Conservation (phyloP, 75 land plant species). For the Chamaecyparis obtusa region DNA sequence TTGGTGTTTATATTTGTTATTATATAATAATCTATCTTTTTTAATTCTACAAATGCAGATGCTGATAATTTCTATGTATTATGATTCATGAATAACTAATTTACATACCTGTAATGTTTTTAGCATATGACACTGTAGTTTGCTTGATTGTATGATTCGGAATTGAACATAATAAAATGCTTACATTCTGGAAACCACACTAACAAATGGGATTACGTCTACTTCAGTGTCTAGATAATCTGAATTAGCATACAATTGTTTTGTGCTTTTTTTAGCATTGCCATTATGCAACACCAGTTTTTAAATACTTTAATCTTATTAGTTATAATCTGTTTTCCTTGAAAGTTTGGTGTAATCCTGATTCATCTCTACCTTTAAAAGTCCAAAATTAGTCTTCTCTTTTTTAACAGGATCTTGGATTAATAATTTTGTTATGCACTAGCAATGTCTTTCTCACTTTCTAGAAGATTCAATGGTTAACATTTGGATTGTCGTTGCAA, state of each 20-base stretch:
- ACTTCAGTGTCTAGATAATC: not conserved
- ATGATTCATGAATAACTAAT: not conserved
- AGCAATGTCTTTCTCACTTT: not conserved
- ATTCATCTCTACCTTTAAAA: not conserved
- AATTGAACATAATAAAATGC: not conserved
- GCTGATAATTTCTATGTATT: not conserved
- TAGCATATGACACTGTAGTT: not conserved
- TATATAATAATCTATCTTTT: not conserved
- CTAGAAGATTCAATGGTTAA: not conserved
- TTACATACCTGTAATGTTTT: not conserved
- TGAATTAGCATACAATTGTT: not conserved
- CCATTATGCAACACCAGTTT: too few species aligned
- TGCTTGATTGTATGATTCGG: not conserved
- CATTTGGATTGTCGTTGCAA: not conserved
- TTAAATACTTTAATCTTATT: too few species aligned
- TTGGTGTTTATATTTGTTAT: not conserved
- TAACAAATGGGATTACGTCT: not conserved
- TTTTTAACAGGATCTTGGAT: not conserved
- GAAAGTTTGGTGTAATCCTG: too few species aligned
- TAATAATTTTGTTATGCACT: not conserved
- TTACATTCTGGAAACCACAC: not conserved
- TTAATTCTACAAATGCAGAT: not conserved
- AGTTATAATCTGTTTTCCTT: too few species aligned
- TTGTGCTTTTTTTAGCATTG: too few species aligned
- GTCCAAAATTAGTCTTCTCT: not conserved